Evolutionary conservation across 768 basidiomycete species (phyloP).

Genomic region (Fibroporia radiculosa): DNA sequence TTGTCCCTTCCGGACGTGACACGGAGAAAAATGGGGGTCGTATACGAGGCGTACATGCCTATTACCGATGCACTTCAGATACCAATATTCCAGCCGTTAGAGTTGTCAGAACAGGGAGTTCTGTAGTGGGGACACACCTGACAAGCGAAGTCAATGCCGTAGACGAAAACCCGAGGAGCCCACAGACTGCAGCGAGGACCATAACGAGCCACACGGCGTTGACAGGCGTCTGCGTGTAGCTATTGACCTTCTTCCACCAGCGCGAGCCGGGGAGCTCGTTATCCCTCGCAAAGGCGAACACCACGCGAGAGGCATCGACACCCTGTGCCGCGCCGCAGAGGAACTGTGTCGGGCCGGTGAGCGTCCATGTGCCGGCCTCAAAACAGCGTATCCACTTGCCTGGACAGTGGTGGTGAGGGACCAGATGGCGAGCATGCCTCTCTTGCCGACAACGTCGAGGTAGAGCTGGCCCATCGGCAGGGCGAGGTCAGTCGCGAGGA

Average conservation of each 20-base stretch:
- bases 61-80: conserved; percentile 58
- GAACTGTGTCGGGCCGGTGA: conserved; percentile 44
- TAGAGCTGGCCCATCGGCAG: conserved; percentile 68
- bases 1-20: conserved; percentile 7
- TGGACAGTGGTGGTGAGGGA: conserved; percentile 59
- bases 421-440: conserved; percentile 68
- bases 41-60: conserved; percentile 61
- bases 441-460: conserved; percentile 54
- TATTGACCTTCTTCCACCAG: conserved; percentile 58
- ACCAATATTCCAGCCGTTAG: no score
- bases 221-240: conserved; percentile 57
- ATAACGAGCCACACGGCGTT: conserved; percentile 75
- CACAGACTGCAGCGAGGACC: conserved; percentile 43
- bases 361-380: no score
- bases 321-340: conserved; percentile 68
- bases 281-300: conserved; percentile 69
- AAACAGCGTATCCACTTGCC: no score
- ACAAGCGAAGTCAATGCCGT: conserved; percentile 59
- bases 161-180: conserved; percentile 55
- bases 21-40: conserved; percentile 40
- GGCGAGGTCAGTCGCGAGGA: conserved; percentile 43
- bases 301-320: conserved; percentile 67
- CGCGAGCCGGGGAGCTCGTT: conserved; percentile 65
- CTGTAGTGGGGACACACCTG: no score
- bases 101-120: no score